These are phyloP conservation scores for Fragaria nilgerrensis DNA, from an alignment of 306 rosid species.

Conservation along the genomic window DNA sequence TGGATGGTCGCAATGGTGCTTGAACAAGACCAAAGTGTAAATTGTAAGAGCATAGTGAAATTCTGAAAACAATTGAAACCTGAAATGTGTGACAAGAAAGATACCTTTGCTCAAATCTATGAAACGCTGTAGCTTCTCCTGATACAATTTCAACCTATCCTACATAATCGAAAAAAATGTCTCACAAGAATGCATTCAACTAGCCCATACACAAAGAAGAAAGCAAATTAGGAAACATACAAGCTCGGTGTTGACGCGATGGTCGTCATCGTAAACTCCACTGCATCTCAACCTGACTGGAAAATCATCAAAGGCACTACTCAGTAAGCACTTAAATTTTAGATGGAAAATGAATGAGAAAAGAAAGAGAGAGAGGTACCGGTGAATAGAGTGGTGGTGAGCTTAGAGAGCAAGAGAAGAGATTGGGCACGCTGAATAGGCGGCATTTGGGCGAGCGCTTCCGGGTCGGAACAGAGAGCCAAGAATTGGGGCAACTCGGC, in stretches of 20 bases:
- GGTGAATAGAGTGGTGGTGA: slow-evolving; percentile 62
- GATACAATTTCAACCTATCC: slow-evolving; percentile 73
- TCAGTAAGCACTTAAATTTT: too few relatives aligned
- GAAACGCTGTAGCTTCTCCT: slow-evolving; percentile 60
- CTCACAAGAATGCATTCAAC: neutral
- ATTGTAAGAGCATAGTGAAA: neutral
- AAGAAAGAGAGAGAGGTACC: slow-evolving; percentile 33
- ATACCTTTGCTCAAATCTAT: slow-evolving; percentile 65
- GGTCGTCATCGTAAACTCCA: slow-evolving; percentile 74
- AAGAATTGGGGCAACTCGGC: slow-evolving; percentile 44
- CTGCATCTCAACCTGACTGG: slow-evolving; percentile 77
- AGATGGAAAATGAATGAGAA: too few relatives aligned
- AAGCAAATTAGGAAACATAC: slow-evolving; percentile 44
- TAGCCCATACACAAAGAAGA: neutral
- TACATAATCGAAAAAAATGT: slow-evolving; percentile 4
- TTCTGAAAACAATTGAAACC: neutral
- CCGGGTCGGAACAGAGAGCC: slow-evolving; percentile 55
- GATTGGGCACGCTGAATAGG: slow-evolving; percentile 87
- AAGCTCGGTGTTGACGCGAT: slow-evolving; percentile 74
- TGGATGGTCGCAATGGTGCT: slow-evolving; percentile 86
- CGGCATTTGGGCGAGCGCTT: slow-evolving; percentile 56
- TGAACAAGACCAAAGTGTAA: slow-evolving; percentile 40
- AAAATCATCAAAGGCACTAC: slow-evolving; percentile 8
- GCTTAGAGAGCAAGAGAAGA: slow-evolving; percentile 57
- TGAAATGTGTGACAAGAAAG: neutral